Conservation (phyloP, 805 yeast genomes). For the Dipodascopsis uninucleata region DNA sequence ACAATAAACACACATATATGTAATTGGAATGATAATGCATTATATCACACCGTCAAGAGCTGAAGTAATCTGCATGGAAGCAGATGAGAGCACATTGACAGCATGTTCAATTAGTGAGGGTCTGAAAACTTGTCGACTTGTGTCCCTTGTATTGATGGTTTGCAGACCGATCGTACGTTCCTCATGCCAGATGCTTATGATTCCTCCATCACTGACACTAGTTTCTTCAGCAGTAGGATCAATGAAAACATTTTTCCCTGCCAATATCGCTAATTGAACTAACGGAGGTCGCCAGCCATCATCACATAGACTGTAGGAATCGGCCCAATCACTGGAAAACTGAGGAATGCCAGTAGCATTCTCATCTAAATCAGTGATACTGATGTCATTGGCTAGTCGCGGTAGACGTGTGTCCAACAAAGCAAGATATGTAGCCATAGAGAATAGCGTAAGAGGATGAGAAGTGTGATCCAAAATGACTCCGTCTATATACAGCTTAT, state of each 20-base stretch:
- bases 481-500: slow-evolving; percentile 73
- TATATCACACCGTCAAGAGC: slow-evolving; percentile 8
- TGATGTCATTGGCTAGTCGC: slow-evolving; percentile 3
- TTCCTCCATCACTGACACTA: slow-evolving; percentile 79
- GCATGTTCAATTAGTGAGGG: slow-evolving; percentile 6
- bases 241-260: slow-evolving; percentile 64
- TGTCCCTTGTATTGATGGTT: slow-evolving; percentile 14
- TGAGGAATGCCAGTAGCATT: slow-evolving; percentile 21
- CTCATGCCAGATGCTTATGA: slow-evolving; percentile 67
- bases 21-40: too few relatives aligned
- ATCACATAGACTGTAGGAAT: slow-evolving; percentile 46
- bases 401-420: slow-evolving; percentile 59
- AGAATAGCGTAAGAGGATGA: slow-evolving; percentile 74
- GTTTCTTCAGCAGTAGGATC: slow-evolving; percentile 92
- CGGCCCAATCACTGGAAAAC: slow-evolving; percentile 57
- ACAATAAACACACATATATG: too few relatives aligned
- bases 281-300: slow-evolving; percentile 62
- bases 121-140: slow-evolving; percentile 17
- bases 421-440: slow-evolving; percentile 79
- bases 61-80: slow-evolving; percentile 12
- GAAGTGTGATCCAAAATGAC: slow-evolving; percentile 72
- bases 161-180: slow-evolving; percentile 59
- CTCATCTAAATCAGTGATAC: slow-evolving; percentile 4
- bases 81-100: slow-evolving; percentile 7
- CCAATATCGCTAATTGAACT: slow-evolving; percentile 68